A percentile compares a stretch with the other conserved stretches of the same genome.
phyloP scores from a whole-genome alignment of 2,329 filamentous ascomycete species.

The Plenodomus biglobosus region DNA sequence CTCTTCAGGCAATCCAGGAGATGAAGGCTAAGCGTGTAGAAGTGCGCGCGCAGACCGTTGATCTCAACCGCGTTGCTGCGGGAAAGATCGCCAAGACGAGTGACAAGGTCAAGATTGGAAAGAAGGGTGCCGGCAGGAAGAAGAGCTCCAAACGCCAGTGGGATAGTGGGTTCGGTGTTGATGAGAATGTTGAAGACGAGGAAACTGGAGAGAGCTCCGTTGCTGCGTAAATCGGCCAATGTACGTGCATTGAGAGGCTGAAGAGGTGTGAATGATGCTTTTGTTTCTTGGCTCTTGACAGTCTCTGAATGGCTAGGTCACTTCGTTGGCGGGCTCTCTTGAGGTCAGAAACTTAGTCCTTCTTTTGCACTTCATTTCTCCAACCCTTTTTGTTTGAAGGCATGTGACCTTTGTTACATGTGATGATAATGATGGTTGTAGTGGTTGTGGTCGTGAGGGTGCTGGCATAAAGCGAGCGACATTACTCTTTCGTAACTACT shows the following conservation, averaged over 20 bases:
- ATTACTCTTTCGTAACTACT: no score
- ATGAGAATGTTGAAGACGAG: conserved; percentile 22
- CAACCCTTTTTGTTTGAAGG: no score
- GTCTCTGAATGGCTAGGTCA: no score
- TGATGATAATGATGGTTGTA: no score
- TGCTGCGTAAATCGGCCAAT: conserved; percentile 21
- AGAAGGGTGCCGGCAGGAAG: conserved; percentile 31
- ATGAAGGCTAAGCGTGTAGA: conserved; percentile 40
- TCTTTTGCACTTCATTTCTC: no score
- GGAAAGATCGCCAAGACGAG: conserved; percentile 36
- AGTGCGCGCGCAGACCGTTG: conserved; percentile 27
- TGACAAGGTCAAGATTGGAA: conserved; percentile 37
- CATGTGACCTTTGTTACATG: no score
- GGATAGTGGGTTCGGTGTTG: conserved; percentile 40
- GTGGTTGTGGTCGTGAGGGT: no score
- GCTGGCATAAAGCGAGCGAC: no score
- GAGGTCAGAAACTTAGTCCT: no score
- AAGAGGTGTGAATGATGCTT: no score
- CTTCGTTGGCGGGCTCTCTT: no score
- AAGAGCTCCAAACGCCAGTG: conserved; percentile 31
- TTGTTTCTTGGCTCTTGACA: not conserved
- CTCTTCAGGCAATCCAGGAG: conserved; percentile 33
- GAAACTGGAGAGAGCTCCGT: conserved; percentile 17
- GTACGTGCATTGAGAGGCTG: no score
- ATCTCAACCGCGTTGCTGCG: conserved; percentile 30